Percentiles rank a stretch among this genome's conserved stretches.
Conservation (phyloP, 2,329 filamentous ascomycete species). For the Trematosphaeria pertusa region DNA sequence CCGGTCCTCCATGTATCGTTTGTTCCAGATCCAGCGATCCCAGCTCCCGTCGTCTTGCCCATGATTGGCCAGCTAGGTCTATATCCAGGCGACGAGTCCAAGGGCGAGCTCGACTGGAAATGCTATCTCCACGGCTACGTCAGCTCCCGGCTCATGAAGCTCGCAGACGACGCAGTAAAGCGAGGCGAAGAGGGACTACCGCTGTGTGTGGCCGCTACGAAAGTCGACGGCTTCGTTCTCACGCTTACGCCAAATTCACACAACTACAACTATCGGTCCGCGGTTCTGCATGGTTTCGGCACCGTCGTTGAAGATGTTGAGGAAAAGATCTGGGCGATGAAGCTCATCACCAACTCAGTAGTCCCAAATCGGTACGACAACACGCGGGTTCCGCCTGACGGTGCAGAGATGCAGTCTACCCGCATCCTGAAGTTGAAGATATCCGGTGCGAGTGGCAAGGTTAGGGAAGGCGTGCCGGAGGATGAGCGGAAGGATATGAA, state of each 20-base stretch:
- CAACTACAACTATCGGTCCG: conserved; percentile 86
- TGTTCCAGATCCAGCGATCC: conserved; percentile 63
- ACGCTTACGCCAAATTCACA: conserved; percentile 80
- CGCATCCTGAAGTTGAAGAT: conserved; percentile 74
- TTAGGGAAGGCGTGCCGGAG: conserved; percentile 69
- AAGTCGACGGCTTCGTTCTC: conserved; percentile 81
- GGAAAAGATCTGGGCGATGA: conserved; percentile 81
- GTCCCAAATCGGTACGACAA: conserved; percentile 73
- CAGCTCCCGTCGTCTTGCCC: conserved; percentile 78
- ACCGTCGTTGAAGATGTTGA: conserved; percentile 68
- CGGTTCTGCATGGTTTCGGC: conserved; percentile 78
- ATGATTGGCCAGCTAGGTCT: conserved; percentile 87
- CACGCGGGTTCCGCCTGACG: conserved; percentile 72
- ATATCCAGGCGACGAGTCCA: conserved; percentile 68
- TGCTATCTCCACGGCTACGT: conserved; percentile 85
- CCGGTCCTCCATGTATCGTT: conserved; percentile 83
- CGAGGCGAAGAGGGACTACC: conserved; percentile 64
- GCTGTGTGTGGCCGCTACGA: conserved; percentile 74
- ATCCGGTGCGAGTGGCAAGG: conserved; percentile 76
- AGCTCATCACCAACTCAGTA: conserved; percentile 77
- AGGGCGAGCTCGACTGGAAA: conserved; percentile 72
- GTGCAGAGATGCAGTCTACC: conserved; percentile 77
- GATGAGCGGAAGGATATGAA: conserved; percentile 65
- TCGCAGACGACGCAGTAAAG: conserved; percentile 52
- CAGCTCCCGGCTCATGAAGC: conserved; percentile 75